Conservation (phyloP, 441 rosid species). For the Pelargonium fulgidum region DNA sequence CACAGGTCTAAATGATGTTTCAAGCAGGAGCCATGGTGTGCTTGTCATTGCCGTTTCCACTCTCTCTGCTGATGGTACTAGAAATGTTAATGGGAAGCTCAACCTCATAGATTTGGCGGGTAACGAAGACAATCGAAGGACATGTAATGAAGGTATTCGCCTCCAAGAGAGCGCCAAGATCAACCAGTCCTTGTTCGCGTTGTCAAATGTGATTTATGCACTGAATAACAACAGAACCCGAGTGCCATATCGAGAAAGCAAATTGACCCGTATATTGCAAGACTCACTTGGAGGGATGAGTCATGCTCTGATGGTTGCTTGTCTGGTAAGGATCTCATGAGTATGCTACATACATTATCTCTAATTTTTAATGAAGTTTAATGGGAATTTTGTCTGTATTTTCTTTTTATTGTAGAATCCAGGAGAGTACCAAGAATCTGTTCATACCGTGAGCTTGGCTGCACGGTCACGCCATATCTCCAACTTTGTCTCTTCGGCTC, state of each 20-base stretch:
- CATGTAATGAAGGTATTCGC: conserved; percentile 75
- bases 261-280: conserved; percentile 81
- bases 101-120: conserved; percentile 94
- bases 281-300: conserved; percentile 92
- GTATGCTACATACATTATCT: not conserved
- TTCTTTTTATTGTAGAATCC: conserved; percentile 48
- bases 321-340: conserved; percentile 44
- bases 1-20: conserved; percentile 74
- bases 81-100: conserved; percentile 52
- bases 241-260: conserved; percentile 88
- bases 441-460: conserved; percentile 81
- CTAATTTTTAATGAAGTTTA: not conserved
- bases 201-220: conserved; percentile 84
- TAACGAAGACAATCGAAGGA: conserved; percentile 81
- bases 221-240: conserved; percentile 60
- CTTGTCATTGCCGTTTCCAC: conserved; percentile 58
- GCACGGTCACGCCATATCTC: conserved; percentile 83
- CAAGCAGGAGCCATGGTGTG: conserved; percentile 89
- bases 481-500: conserved; percentile 42
- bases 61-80: conserved; percentile 33
- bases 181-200: conserved; percentile 73
- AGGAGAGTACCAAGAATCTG: conserved; percentile 88
- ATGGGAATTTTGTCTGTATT: not conserved
- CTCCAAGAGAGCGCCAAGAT: conserved; percentile 83
- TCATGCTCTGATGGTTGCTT: conserved; percentile 78